These are phyloP conservation scores for Aspergillus brunneoviolaceus DNA, from an alignment of 2,329 filamentous ascomycete genomes.

Conservation along the genomic window DNA sequence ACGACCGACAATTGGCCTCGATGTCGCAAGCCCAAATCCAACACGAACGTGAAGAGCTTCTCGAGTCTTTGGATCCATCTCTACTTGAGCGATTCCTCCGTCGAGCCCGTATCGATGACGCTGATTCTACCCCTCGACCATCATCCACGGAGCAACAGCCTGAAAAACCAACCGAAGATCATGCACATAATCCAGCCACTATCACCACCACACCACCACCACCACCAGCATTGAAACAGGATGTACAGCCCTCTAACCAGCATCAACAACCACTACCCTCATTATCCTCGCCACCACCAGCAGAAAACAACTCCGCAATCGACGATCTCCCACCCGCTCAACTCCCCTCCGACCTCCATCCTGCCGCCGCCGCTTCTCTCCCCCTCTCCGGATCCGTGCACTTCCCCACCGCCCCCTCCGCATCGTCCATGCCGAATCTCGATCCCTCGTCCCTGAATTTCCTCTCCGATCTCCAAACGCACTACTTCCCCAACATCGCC, in stretches of 20 bases:
- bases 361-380: slow-evolving; percentile 39
- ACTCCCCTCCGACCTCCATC: slow-evolving; percentile 39
- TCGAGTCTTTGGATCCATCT: slow-evolving; percentile 71
- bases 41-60: slow-evolving; percentile 74
- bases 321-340: slow-evolving; percentile 39
- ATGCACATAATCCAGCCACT: not conserved
- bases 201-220: not conserved
- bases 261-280: not conserved
- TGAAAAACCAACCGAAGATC: not conserved
- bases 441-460: slow-evolving; percentile 83
- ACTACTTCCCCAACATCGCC: slow-evolving; percentile 89
- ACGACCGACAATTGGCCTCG: slow-evolving; percentile 66
- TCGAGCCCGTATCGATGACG: slow-evolving; percentile 73
- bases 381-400: slow-evolving; percentile 39
- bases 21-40: slow-evolving; percentile 86
- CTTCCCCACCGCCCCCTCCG: slow-evolving; percentile 46
- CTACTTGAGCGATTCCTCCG: slow-evolving; percentile 75
- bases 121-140: slow-evolving; percentile 22
- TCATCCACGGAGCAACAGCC: not conserved
- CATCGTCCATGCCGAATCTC: slow-evolving; percentile 64
- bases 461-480: slow-evolving; percentile 77
- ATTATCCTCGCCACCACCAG: slow-evolving; percentile 2
- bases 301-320: slow-evolving; percentile 5
- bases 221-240: not conserved
- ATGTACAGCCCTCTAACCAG: slow-evolving; percentile 9